Evolutionary conservation across 805 yeast genomes (phyloP).

Genomic region (Saccharomycopsis oosterbeekiorum): DNA sequence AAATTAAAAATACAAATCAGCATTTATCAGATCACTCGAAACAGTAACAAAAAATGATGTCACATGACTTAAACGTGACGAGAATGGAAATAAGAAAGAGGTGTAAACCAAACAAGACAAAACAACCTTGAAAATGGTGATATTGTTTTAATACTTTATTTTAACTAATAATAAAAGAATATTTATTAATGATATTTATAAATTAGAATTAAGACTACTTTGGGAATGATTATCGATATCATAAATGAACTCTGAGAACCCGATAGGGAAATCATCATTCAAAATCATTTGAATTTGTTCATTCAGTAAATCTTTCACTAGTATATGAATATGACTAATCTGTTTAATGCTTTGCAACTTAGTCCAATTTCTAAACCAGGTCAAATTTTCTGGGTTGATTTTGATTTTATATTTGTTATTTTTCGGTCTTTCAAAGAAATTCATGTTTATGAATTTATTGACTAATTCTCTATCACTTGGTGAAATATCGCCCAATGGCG

Average conservation of each 20-base stretch:
- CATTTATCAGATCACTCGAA: too few relatives aligned
- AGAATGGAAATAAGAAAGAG: too few relatives aligned
- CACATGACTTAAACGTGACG: too few relatives aligned
- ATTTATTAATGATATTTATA: neutral
- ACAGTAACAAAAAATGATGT: too few relatives aligned
- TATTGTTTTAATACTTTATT: too few relatives aligned
- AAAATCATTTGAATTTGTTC: slow-evolving; percentile 19
- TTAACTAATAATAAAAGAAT: too few relatives aligned
- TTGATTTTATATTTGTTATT: slow-evolving; percentile 36
- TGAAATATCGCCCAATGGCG: slow-evolving; percentile 43
- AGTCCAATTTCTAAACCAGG: slow-evolving; percentile 70
- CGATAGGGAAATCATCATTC: slow-evolving; percentile 1
- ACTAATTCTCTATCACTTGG: slow-evolving; percentile 32
- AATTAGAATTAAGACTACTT: neutral
- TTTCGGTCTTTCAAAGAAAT: neutral
- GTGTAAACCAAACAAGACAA: too few relatives aligned
- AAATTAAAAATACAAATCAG: too few relatives aligned
- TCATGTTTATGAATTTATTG: slow-evolving; percentile 30
- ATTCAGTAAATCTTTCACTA: slow-evolving; percentile 34
- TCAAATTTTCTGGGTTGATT: slow-evolving; percentile 29
- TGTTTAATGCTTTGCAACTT: slow-evolving; percentile 56
- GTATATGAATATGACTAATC: slow-evolving; percentile 62
- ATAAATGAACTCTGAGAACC: neutral
- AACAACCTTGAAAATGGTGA: too few relatives aligned
- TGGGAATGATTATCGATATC: neutral